phyloP scores from a whole-genome alignment of 345 rosid species.

The Euphorbia peplus region DNA sequence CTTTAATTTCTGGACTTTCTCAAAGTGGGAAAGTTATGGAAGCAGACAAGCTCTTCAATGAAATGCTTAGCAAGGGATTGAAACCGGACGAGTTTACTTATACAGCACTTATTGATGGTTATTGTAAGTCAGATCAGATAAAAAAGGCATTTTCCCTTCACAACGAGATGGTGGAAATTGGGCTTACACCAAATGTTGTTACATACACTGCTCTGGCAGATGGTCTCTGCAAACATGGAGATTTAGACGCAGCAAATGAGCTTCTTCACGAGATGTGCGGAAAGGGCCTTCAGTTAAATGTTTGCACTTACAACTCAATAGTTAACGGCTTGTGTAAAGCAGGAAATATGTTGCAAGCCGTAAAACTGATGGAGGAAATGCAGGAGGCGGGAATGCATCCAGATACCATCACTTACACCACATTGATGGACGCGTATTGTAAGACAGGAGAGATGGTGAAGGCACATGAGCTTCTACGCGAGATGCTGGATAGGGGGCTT shows the following conservation, averaged over 20 bases:
- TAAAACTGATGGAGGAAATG: constrained; percentile 73
- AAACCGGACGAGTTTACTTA: constrained; percentile 73
- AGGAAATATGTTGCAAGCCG: constrained; percentile 60
- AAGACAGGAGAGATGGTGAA: constrained; percentile 64
- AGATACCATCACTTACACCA: constrained; percentile 71
- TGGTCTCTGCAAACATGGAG: constrained; percentile 83
- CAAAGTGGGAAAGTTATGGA: constrained; percentile 58
- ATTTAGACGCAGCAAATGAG: constrained; percentile 77
- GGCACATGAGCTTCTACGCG: constrained; percentile 61
- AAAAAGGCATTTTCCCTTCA: constrained; percentile 73
- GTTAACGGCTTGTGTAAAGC: constrained; percentile 83
- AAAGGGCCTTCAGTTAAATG: constrained; percentile 73
- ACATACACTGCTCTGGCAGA: constrained; percentile 81
- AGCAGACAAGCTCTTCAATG: constrained; percentile 57
- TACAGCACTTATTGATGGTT: constrained; percentile 82
- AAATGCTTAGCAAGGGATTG: constrained; percentile 55
- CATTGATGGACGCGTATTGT: constrained; percentile 78
- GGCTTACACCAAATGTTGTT: constrained; percentile 70
- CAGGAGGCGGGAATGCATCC: constrained; percentile 53
- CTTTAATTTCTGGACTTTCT: constrained; percentile 69
- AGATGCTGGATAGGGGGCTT: constrained; percentile 75
- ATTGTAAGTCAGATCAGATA: constrained; percentile 67
- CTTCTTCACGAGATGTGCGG: constrained; percentile 81
- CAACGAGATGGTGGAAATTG: constrained; percentile 69
- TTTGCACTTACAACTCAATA: constrained; percentile 67